Evolutionary conservation across 495 filamentous ascomycete species (phyloP), one percentile per base, ranked within the genome.

Genomic region (Annulohypoxylon bovei): DNA sequence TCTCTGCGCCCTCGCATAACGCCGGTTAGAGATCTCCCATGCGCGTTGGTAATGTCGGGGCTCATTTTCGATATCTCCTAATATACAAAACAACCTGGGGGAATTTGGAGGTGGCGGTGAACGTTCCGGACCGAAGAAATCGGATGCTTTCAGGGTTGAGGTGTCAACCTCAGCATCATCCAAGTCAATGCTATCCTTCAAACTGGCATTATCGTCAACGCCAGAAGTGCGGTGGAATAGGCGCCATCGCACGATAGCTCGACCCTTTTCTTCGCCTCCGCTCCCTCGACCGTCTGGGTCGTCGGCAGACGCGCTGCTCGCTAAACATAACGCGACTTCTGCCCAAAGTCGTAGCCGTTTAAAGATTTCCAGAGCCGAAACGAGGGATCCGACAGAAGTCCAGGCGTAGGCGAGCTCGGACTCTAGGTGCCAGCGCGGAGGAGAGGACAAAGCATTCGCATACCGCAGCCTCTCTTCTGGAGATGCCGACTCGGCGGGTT

Each of bases 301-400:
- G 1, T 90, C 91, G 1, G 88, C 87, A 11, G 91, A 91, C 0
- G 80, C 80, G 62, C 76, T 77, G 35, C 77, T 81, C 6, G 85
- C 84, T 76, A 91, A 93, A 78, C 95, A 99, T 0, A 99, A 85
- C 0, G 96, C 95, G 7, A 92, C 93, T 80, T 99, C 95, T 8
- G 95, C 91, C 94, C 95, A 98, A 81, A 99, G 90, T 49, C 95
- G 89, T 9, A 99, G 83, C 3, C 95, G 87, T 80, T 97, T 94
- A 80, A 97, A 99, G 72, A 99, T 98, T 54, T 97, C 95, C 9
- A 99, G 85, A 0, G 95, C 95, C 0, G 95, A 94, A 1, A 92
- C 87, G 6, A 99, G 83, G 49, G 92, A 94, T 22, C 95, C 95
- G 1, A 97, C 86, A 22, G 87, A 86, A 16, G 93, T 90, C 95